phyloP scores from a whole-genome alignment of 2,329 filamentous ascomycete genomes.

The Thermochaetoides dissita region DNA sequence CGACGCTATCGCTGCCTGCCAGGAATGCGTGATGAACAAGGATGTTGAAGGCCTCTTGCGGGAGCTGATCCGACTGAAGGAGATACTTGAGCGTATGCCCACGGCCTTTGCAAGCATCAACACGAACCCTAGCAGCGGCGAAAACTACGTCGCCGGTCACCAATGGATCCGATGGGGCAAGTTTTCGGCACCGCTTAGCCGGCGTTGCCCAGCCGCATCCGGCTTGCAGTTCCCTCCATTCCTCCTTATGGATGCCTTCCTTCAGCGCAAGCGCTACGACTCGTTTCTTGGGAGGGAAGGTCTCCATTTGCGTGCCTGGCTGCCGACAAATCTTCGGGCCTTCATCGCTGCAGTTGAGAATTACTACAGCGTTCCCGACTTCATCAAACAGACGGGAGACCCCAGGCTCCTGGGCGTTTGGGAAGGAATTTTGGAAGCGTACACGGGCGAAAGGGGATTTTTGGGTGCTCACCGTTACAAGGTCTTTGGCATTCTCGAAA shows the following conservation, averaged over 20 bases:
- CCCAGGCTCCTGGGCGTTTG: conserved; percentile 36
- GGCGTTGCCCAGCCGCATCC: conserved; percentile 34
- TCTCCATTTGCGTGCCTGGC: conserved; percentile 37
- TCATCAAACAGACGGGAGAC: conserved; percentile 36
- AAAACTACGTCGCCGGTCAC: conserved; percentile 34
- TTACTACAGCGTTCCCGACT: conserved; percentile 39
- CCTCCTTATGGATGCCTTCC: conserved; percentile 40
- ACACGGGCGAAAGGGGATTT: conserved; percentile 40
- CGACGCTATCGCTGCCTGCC: conserved; percentile 37
- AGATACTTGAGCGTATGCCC: conserved; percentile 38
- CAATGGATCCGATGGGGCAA: conserved; percentile 38
- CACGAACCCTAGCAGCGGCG: conserved; percentile 35
- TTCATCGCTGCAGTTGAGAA: conserved; percentile 42
- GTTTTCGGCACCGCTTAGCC: conserved; percentile 36
- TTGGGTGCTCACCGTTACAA: conserved; percentile 45
- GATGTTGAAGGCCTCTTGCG: conserved; percentile 35
- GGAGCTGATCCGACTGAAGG: conserved; percentile 37
- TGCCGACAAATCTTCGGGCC: conserved; percentile 38
- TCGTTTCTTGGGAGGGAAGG: conserved; percentile 39
- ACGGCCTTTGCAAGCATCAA: conserved; percentile 41
- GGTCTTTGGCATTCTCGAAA: conserved; percentile 40
- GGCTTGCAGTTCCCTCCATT: conserved; percentile 39
- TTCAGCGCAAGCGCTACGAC: conserved; percentile 35
- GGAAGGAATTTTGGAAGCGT: conserved; percentile 41
- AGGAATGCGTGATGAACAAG: conserved; percentile 39